phyloP scores from a whole-genome alignment of 352 stramenopile species.

The Bremia lactucae region DNA sequence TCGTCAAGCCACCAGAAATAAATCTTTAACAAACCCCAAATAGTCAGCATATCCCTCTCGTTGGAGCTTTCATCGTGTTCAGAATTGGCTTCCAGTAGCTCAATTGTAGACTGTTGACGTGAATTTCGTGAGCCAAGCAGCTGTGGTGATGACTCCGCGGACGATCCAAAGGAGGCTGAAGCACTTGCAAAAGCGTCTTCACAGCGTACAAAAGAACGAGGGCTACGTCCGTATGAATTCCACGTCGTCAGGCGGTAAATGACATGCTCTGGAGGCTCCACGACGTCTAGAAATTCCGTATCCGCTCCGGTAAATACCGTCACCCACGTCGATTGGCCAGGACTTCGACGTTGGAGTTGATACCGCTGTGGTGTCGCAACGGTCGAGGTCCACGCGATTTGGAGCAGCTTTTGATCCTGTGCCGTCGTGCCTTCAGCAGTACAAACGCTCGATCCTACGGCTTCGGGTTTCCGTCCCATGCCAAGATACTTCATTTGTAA shows the following conservation, averaged over 20 bases:
- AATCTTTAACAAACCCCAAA: conserved; percentile 42
- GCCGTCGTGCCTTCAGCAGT: conserved; percentile 13
- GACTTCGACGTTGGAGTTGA: conserved; percentile 57
- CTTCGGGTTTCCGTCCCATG: conserved; percentile 54
- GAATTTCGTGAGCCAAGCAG: conserved; percentile 13
- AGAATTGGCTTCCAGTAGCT: conserved; percentile 1
- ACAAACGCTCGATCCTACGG: conserved; percentile 34
- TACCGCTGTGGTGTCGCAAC: conserved; percentile 45
- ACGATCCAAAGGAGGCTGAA: conserved; percentile 8
- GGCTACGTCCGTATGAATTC: conserved; percentile 73
- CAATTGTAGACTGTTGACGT: conserved; percentile 5
- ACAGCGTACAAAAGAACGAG: conserved; percentile 48
- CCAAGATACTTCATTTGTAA: conserved; percentile 75
- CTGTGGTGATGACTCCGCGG: conserved; percentile 1
- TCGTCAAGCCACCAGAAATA: conserved; percentile 85
- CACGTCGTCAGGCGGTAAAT: conserved; percentile 71
- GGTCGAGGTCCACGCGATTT: conserved; percentile 43
- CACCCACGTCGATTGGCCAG: conserved; percentile 44
- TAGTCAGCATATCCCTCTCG: conserved; percentile 10
- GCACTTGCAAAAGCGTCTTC: conserved; percentile 14
- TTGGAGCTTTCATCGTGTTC: conserved; percentile 3
- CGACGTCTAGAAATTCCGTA: conserved; percentile 60
- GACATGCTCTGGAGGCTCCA: conserved; percentile 39
- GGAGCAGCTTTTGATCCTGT: conserved; percentile 31
- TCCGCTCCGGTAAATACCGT: conserved; percentile 53